phyloP scores from a whole-genome alignment of 2,329 filamentous ascomycete species.

The Zasmidium citrigriseum region DNA sequence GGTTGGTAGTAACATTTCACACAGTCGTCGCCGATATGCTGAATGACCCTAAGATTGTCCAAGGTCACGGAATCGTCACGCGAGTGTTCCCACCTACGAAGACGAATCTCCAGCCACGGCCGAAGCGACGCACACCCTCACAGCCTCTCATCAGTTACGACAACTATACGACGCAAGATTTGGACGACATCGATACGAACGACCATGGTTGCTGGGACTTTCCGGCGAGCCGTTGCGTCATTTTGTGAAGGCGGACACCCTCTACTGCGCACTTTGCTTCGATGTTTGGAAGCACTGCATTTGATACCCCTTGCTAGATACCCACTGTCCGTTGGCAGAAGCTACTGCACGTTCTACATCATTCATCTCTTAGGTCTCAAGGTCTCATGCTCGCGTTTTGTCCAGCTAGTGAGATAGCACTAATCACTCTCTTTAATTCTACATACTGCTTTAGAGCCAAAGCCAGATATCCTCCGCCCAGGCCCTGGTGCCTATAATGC shows the following conservation, averaged over 20 bases:
- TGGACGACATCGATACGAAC: not conserved
- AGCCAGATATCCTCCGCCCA: conserved; percentile 8
- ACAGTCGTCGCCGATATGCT: conserved; percentile 24
- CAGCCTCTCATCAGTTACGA: not conserved
- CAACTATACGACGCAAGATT: not conserved
- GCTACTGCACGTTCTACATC: no score
- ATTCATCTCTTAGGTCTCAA: no score
- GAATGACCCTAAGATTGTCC: conserved; percentile 21
- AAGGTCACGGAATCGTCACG: conserved; percentile 6
- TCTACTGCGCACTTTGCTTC: not conserved
- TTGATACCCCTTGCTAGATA: not conserved
- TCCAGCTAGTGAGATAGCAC: not conserved
- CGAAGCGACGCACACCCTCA: not conserved
- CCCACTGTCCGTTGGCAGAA: not conserved
- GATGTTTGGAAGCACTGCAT: not conserved
- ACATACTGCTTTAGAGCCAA: not conserved
- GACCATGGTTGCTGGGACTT: not conserved
- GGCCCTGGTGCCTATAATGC: conserved; percentile 12
- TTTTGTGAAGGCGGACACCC: not conserved
- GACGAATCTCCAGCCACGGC: not conserved
- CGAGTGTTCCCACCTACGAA: not conserved
- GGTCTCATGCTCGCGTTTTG: no score
- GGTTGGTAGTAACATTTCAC: conserved; percentile 21
- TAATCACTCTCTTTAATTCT: not conserved
- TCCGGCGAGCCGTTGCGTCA: not conserved